Conservation (phyloP, 257 asterid genomes). For the Penstemon davidsonii region DNA sequence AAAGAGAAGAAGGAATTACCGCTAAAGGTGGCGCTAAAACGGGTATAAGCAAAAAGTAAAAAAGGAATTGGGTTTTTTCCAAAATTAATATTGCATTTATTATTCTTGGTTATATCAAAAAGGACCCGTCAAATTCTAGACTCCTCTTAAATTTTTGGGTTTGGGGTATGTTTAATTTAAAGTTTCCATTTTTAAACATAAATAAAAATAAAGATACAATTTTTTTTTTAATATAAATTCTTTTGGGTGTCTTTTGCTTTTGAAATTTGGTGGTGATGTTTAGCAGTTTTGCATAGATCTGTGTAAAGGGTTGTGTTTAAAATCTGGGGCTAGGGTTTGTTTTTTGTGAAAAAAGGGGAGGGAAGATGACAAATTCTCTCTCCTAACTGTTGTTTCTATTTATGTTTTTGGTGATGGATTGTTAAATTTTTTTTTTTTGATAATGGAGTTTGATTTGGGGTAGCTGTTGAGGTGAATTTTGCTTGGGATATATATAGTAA, state of each 20-base stretch:
- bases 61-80: not conserved
- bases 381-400: slow-evolving; percentile 19
- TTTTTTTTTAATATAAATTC: slow-evolving; percentile 18
- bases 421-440: slow-evolving; percentile 11
- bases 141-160: not conserved
- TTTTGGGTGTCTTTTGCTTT: slow-evolving; percentile 13
- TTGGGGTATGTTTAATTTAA: slow-evolving; percentile 17
- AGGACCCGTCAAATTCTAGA: slow-evolving; percentile 16
- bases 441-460: slow-evolving; percentile 23
- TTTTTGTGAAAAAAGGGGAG: slow-evolving; percentile 24
- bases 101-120: not conserved
- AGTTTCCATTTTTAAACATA: not conserved
- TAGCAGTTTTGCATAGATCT: slow-evolving; percentile 33
- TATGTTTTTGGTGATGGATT: not conserved
- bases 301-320: slow-evolving; percentile 16
- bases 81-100: not conserved
- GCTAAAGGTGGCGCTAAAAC: slow-evolving; percentile 40
- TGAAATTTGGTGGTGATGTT: slow-evolving; percentile 19
- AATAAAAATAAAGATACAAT: slow-evolving; percentile 10
- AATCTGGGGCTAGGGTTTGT: slow-evolving; percentile 29
- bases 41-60: slow-evolving; percentile 19
- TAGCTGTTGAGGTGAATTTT: slow-evolving; percentile 27
- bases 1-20: slow-evolving; percentile 24
- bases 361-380: slow-evolving; percentile 36
- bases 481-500: slow-evolving; percentile 2